Percentiles rank a stretch among this genome's conserved stretches.
Evolutionary conservation across 2,329 filamentous ascomycete species (phyloP).

Genomic region (Penicillium sp.): DNA sequence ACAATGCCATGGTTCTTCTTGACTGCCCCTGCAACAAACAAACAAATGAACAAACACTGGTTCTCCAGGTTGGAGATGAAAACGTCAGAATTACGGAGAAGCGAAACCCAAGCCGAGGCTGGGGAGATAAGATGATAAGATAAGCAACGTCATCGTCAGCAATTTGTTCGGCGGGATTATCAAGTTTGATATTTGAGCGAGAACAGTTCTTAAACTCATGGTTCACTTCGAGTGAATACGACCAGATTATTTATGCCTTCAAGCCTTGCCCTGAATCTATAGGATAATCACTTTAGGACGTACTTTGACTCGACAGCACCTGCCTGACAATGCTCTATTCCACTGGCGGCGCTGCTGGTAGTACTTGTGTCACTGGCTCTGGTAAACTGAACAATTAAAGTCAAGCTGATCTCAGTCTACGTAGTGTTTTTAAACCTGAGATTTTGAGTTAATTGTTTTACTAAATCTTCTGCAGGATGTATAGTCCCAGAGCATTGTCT

Average conservation of each 20-base stretch:
- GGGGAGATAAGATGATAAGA: no score
- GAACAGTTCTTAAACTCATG: no score
- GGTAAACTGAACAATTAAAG: constrained; percentile 51
- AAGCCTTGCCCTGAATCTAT: constrained; percentile 55
- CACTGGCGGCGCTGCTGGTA: constrained; percentile 48
- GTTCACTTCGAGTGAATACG: no score
- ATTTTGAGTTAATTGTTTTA: constrained; percentile 53
- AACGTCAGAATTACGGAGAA: no score
- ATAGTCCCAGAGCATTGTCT: no score
- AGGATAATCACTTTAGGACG: constrained; percentile 56
- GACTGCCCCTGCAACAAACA: background rate
- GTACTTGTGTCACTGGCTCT: constrained; percentile 49
- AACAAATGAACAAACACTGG: background rate
- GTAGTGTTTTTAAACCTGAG: constrained; percentile 57
- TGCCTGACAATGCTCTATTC: constrained; percentile 50
- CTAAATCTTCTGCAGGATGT: constrained; percentile 23
- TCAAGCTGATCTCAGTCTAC: constrained; percentile 43
- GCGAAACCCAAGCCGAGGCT: no score
- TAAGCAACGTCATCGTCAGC: no score
- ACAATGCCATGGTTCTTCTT: constrained; percentile 29
- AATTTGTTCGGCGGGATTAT: no score
- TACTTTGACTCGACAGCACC: constrained; percentile 68
- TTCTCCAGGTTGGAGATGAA: no score
- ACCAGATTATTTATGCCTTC: no score
- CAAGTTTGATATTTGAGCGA: no score